Evolutionary conservation across 2,329 filamentous ascomycete genomes (phyloP), one percentile per base, ranked within the genome.

Genomic region (Epichloe uncinata): DNA sequence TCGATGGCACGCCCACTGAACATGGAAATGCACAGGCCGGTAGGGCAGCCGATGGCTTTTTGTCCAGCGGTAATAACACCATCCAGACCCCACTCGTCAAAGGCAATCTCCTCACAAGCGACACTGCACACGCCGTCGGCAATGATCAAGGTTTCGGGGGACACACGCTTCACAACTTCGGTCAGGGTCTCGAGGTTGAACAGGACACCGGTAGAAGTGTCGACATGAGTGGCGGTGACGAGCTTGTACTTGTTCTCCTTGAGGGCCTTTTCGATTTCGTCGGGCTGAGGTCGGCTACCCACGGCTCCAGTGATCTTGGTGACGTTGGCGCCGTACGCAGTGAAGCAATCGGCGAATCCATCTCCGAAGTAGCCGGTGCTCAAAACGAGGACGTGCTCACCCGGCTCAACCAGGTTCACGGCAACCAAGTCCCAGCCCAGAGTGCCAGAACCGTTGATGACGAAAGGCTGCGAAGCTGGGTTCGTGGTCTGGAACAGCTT

Each of bases 91-190:
- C 91, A 97, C 49, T 86, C 85, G 65, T 98, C 93, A 66, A 98
- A 98, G 42, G 84, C 82, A 60, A 98, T 91, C 71, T 97, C 90
- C 70, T 98, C 93, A 59, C 84, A 89, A 44, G 90, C 93, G 49
- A 98, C 90, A 67, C 87, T 95, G 80, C 93, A 98, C 46, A 98
- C 93, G 55, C 91, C 93, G 64, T 98, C 93, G 50, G 96, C 91
- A 47, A 97, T 78, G 53, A 98, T 72, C 50, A 98, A 75, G 1
- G 93, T 98, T 48, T 95, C 83, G 0, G 93, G 93, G 54, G 88
- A 95, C 55, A 96, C 87, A 48, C 78, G 78, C 66, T 85, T 85
- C 47, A 97, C 86, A 46, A 94, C 73, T 63, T 90, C 85, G 35
- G 88, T 81, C 51, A 98, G 73, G 51, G 81, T 74, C 74, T 94